These are phyloP conservation scores for Trametes sanguinea DNA, from an alignment of 768 basidiomycete species.

Conservation along the genomic window DNA sequence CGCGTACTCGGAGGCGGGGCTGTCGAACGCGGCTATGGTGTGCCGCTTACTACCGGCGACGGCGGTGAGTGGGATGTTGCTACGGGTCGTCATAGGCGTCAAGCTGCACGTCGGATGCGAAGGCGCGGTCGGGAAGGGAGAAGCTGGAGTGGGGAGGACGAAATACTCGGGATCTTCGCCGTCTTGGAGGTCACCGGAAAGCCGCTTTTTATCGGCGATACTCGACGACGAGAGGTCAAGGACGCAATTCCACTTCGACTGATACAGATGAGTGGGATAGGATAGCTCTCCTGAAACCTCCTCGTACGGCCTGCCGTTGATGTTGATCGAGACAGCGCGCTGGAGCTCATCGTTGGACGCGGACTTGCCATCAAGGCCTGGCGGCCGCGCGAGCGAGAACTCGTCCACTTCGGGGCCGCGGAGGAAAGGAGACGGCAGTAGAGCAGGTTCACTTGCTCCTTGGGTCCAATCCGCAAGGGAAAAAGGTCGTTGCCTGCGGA, in stretches of 20 bases:
- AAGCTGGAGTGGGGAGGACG: conserved; percentile 55
- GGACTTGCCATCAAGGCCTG: conserved; percentile 12
- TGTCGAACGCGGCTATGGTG: conserved; percentile 44
- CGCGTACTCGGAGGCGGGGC: conserved; percentile 30
- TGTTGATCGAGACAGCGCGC: conserved; percentile 76
- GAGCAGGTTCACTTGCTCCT: conserved; percentile 85
- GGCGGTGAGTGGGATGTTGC: conserved; percentile 31
- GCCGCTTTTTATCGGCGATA: conserved; percentile 28
- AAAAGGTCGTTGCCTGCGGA: conserved; percentile 43
- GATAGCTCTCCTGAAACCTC: conserved; percentile 13
- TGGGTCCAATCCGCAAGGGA: conserved; percentile 72
- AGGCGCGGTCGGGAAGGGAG: conserved; percentile 62
- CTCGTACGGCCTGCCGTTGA: conserved; percentile 70
- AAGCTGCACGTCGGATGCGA: conserved; percentile 18
- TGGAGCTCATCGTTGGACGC: conserved; percentile 50
- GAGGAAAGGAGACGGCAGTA: conserved; percentile 84
- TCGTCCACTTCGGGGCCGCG: conserved; percentile 60
- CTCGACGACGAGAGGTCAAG: conserved; percentile 63
- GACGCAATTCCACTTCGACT: conserved; percentile 88
- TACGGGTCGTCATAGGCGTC: conserved; percentile 35
- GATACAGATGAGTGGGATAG: conserved; percentile 75
- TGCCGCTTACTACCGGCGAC: conserved; percentile 63
- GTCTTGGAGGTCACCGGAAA: conserved; percentile 17
- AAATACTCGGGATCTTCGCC: conserved; percentile 5
- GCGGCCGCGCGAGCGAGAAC: conserved; percentile 32